Percentiles rank a stretch among this genome's conserved stretches.
Conservation (phyloP, 2,329 filamentous ascomycete genomes). For the Fusarium sp. region DNA sequence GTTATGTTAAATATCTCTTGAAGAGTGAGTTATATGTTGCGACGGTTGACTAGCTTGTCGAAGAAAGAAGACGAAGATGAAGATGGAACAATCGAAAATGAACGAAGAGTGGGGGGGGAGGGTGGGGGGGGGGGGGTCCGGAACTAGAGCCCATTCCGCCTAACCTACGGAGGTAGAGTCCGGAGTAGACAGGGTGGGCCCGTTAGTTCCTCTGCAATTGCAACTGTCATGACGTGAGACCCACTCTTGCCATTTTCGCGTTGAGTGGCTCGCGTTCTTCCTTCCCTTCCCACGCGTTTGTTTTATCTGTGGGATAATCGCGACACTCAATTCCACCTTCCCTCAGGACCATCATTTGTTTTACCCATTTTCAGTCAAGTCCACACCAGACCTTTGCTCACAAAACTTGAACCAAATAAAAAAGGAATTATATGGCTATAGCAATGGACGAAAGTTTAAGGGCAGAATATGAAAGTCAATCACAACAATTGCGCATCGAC, state of each 20-base stretch:
- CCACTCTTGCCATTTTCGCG: constrained; percentile 33
- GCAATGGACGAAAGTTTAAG: constrained; percentile 63
- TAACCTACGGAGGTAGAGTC: too few species aligned
- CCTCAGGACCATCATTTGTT: constrained; percentile 14
- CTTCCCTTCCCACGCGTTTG: constrained; percentile 38
- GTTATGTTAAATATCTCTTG: too few species aligned
- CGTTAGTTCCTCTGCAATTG: too few species aligned
- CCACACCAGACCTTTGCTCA: background rate
- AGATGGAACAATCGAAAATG: constrained; percentile 13
- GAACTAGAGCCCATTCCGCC: too few species aligned
- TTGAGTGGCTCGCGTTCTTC: constrained; percentile 28
- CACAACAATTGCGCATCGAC: constrained; percentile 71
- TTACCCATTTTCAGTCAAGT: constrained; percentile 1
- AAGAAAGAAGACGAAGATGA: background rate
- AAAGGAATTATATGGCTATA: background rate
- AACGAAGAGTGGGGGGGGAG: constrained; percentile 8
- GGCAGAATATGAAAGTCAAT: constrained; percentile 63
- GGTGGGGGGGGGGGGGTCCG: constrained; percentile 12
- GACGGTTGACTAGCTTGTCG: too few species aligned
- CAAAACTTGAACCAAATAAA: background rate
- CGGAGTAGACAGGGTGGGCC: constrained; percentile 13
- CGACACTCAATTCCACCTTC: constrained; percentile 29
- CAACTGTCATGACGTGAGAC: constrained; percentile 38
- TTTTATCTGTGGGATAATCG: constrained; percentile 26
- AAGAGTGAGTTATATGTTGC: too few species aligned